Percentiles rank a stretch among this genome's conserved stretches.
Evolutionary conservation across 2,329 filamentous ascomycete genomes (phyloP).

Genomic region (Aureobasidium sp.): DNA sequence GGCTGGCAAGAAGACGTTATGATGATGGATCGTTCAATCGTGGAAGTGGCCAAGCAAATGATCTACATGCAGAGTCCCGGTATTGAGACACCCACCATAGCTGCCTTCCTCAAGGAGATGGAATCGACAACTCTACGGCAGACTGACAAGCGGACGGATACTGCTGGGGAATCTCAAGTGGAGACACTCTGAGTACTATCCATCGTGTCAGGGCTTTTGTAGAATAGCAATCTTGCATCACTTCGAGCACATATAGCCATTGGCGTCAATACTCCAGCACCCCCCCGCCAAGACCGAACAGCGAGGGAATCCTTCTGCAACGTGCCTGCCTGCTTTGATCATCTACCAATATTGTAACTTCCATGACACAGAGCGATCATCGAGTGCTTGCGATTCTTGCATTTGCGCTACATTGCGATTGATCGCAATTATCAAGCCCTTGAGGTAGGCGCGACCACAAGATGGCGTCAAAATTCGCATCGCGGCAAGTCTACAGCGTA

Average conservation of each 20-base stretch:
- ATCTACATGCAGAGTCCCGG: neutral
- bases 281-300: neutral
- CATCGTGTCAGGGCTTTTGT: neutral
- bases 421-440: neutral
- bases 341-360: neutral
- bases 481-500: neutral
- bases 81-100: neutral
- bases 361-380: neutral
- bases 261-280: neutral
- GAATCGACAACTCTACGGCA: neutral
- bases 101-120: neutral
- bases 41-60: neutral
- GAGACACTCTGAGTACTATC: neutral
- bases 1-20: neutral
- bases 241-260: no score
- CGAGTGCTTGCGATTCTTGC: neutral
- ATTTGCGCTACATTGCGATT: neutral
- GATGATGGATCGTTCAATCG: neutral
- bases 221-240: neutral
- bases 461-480: neutral
- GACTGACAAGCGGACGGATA: neutral
- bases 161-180: neutral
- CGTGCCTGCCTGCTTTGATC: neutral
- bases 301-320: conserved; percentile 1
- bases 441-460: neutral